Evolutionary conservation across 1,139 yeast genomes (phyloP).

Genomic region (Taphrina populina): DNA sequence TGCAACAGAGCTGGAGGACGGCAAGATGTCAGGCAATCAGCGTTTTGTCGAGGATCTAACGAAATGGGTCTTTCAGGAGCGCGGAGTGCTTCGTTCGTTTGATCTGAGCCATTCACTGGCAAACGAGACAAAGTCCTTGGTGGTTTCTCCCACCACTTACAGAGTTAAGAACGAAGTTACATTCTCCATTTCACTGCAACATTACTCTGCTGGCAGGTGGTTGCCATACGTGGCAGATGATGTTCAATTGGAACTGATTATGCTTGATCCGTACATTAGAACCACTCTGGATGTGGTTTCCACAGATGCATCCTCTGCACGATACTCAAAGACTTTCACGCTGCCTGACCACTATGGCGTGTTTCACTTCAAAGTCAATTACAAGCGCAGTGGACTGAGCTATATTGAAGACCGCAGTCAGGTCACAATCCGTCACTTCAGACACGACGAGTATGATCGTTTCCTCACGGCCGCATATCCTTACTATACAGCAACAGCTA

Average conservation of each 20-base stretch:
- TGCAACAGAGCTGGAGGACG: slow-evolving; percentile 34
- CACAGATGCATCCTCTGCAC: slow-evolving; percentile 45
- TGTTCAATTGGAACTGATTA: slow-evolving; percentile 77
- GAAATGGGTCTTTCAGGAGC: slow-evolving; percentile 74
- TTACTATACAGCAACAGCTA: slow-evolving; percentile 67
- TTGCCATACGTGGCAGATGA: slow-evolving; percentile 60
- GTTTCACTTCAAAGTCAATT: slow-evolving; percentile 80
- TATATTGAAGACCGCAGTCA: slow-evolving; percentile 65
- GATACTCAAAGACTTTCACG: slow-evolving; percentile 59
- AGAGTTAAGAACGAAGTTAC: slow-evolving; percentile 40
- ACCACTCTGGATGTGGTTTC: slow-evolving; percentile 47
- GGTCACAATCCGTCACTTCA: slow-evolving; percentile 87
- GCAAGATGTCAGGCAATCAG: slow-evolving; percentile 41
- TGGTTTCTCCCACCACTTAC: slow-evolving; percentile 41
- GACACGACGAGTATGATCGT: slow-evolving; percentile 89
- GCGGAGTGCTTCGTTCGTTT: slow-evolving; percentile 60
- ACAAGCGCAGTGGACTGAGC: slow-evolving; percentile 75
- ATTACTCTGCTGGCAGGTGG: slow-evolving; percentile 67
- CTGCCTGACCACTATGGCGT: slow-evolving; percentile 97
- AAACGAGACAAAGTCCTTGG: slow-evolving; percentile 65
- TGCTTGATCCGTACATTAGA: slow-evolving; percentile 95
- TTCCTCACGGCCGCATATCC: slow-evolving; percentile 84
- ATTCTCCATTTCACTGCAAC: slow-evolving; percentile 65
- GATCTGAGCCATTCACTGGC: slow-evolving; percentile 50
- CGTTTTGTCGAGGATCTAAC: slow-evolving; percentile 54